A percentile compares a stretch with the other conserved stretches of the same genome.
These are phyloP conservation scores for Rhodotorula sp. DNA, from an alignment of 1,284 basidiomycete species.

Conservation along the genomic window DNA sequence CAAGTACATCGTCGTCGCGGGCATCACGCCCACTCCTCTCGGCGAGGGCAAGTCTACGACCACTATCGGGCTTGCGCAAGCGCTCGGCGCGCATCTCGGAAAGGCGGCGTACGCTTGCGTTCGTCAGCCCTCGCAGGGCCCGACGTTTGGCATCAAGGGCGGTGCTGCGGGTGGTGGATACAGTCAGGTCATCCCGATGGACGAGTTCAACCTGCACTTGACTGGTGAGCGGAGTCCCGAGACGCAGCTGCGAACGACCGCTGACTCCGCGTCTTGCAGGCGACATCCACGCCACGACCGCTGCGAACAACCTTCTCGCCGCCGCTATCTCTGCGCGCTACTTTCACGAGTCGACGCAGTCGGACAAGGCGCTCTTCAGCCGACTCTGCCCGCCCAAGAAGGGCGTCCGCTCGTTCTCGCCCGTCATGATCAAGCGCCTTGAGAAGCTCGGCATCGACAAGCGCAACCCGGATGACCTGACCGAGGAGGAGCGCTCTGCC, in stretches of 20 bases:
- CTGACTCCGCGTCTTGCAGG: constrained; percentile 51
- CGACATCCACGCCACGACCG: constrained; percentile 96
- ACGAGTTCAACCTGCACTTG: constrained; percentile 83
- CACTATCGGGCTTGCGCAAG: constrained; percentile 95
- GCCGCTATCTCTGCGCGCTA: constrained; percentile 96
- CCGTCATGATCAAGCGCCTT: constrained; percentile 93
- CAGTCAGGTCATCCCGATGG: constrained; percentile 63
- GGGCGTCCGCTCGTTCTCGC: constrained; percentile 89
- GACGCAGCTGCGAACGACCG: too few relatives aligned
- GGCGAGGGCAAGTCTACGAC: constrained; percentile 99
- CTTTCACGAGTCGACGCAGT: constrained; percentile 95
- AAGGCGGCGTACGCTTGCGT: constrained; percentile 95
- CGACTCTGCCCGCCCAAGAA: constrained; percentile 91
- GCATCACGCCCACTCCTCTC: constrained; percentile 95
- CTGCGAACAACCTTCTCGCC: constrained; percentile 93
- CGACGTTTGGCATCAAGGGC: constrained; percentile 99
- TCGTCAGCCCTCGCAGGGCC: constrained; percentile 97
- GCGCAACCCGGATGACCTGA: constrained; percentile 87
- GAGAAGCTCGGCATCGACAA: constrained; percentile 95
- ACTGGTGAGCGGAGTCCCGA: constrained; percentile 52
- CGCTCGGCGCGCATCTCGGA: constrained; percentile 88
- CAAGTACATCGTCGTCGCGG: constrained; percentile 96
- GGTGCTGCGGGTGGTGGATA: constrained; percentile 98
- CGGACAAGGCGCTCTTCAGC: constrained; percentile 90
- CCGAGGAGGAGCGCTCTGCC: constrained; percentile 82